Evolutionary conservation across 352 stramenopile species (phyloP), one percentile per base, ranked within the genome.

Genomic region (Globisporangium paddicum): DNA sequence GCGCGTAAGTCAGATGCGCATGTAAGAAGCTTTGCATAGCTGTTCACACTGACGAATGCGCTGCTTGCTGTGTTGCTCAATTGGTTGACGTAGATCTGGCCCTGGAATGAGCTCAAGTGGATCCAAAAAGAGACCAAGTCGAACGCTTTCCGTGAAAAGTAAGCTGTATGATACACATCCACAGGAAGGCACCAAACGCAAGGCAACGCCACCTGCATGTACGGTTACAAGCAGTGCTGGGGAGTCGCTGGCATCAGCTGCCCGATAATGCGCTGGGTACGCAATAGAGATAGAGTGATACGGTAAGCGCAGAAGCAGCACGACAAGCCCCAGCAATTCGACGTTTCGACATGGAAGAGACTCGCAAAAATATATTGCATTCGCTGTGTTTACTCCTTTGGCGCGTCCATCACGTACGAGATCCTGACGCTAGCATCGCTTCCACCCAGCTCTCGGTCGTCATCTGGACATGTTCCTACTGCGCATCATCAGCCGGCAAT

Each of bases 1-100:
- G 75, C 82, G 93, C 40, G 71, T 98, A 57, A 85, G 89, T 66
- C 41, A 18, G n/a, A n/a, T n/a, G n/a, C n/a, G n/a, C n/a, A n/a
- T n/a, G n/a, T n/a, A n/a, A n/a, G n/a, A n/a, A n/a, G n/a, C n/a
- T n/a, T n/a, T n/a, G n/a, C n/a, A n/a, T n/a, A n/a, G n/a, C n/a
- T n/a, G n/a, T n/a, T n/a, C n/a, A n/a, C n/a, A n/a, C n/a, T n/a
- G n/a, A n/a, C n/a, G n/a, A n/a, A n/a, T n/a, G n/a, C n/a, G n/a
- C n/a, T 41, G 30, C 14, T 46, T 44, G n/a, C 14, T 47, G 14
- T 18, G 21, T n/a, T n/a, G n/a, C n/a, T n/a, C n/a, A n/a, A n/a
- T n/a, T n/a, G n/a, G n/a, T 14, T 51, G 14, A 18, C 46, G 30
- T 60, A 95, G 85, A 87, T 95, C 72, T 95, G 85, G 85, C 85